Evolutionary conservation across 1,284 basidiomycete genomes (phyloP), one percentile per base, ranked within the genome.

Genomic region (Chalciporus sp.): DNA sequence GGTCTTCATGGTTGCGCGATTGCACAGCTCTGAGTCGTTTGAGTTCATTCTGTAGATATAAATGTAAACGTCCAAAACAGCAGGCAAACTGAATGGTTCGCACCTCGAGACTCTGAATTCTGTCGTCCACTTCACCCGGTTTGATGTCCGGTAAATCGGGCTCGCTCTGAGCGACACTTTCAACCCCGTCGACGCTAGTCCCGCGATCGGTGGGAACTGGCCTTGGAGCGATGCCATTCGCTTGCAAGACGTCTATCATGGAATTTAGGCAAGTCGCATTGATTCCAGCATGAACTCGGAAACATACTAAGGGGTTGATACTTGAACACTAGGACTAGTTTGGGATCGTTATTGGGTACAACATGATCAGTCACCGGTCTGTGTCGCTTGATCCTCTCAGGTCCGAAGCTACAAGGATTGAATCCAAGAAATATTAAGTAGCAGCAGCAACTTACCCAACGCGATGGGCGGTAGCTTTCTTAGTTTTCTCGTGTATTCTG

Each of bases 231-330:
- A 66, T 52, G 10, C 66, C 56, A 40, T 57, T 57, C 8, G 59
- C 62, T 43, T 60, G 59, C 11, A 65, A 47, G 16, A 67, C 14
- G n/a, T 31, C 66, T 68, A 39, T 7, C 26, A 44, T 5, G 4
- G 48, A 5, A 41, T 19, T 50, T 14, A 49, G 23, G 12, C 6
- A 23, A 23, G 23, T n/a, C 33, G n/a, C 6, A 39, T 9, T 8
- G 7, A 26, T 16, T 31, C 29, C 10, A 42, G 43, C n/a, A 19
- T 17, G n/a, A 26, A 14, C 5, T 16, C 16, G 19, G 35, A 27
- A 39, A 10, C 43, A 42, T 55, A 56, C 64, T 20, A 1, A 65
- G 51, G 7, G 60, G 52, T 19, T 19, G 46, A 29, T 58, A 62
- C 39, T 57, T 64, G 52, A 66, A 66, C 26, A 55, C 37, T 8